Evolutionary conservation across 1,284 basidiomycete genomes (phyloP).

Genomic region (Paramarasmius palmivorus): DNA sequence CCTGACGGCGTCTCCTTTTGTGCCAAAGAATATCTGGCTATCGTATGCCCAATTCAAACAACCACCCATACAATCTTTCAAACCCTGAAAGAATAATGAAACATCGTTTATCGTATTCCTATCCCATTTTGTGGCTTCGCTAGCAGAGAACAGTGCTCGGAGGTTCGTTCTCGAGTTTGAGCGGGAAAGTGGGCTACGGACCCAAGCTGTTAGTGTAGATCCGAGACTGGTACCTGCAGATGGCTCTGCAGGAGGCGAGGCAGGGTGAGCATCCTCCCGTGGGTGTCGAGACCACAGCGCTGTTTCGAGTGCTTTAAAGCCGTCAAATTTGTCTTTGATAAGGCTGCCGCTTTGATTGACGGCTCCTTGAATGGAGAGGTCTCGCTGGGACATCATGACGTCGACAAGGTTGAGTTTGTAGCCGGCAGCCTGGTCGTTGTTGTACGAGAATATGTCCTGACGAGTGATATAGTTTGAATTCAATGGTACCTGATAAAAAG

Average conservation of each 20-base stretch:
- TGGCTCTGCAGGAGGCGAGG: background rate
- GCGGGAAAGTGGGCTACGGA: background rate
- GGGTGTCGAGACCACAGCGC: constrained; percentile 7
- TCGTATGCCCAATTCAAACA: constrained; percentile 61
- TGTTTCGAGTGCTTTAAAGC: constrained; percentile 36
- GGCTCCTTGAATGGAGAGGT: constrained; percentile 46
- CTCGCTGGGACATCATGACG: constrained; percentile 39
- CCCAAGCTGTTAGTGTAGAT: background rate
- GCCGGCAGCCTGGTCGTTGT: constrained; percentile 35
- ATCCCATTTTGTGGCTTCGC: constrained; percentile 2
- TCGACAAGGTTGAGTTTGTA: constrained; percentile 44
- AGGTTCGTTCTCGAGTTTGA: constrained; percentile 2
- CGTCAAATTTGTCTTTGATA: constrained; percentile 38
- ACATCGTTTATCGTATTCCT: constrained; percentile 27
- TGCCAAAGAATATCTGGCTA: constrained; percentile 56
- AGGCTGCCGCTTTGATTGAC: constrained; percentile 43
- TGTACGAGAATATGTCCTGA: constrained; percentile 54
- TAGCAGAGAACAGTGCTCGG: background rate
- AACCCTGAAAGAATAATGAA: constrained; percentile 41
- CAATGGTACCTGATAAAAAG: constrained; percentile 1
- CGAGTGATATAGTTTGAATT: constrained; percentile 10
- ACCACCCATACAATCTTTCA: constrained; percentile 54
- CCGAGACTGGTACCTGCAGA: background rate
- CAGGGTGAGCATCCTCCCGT: background rate
- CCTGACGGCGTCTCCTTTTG: constrained; percentile 55